Base-by-base conservation (phyloP, 257 asterid species). In the Plantago elongata region DNA sequence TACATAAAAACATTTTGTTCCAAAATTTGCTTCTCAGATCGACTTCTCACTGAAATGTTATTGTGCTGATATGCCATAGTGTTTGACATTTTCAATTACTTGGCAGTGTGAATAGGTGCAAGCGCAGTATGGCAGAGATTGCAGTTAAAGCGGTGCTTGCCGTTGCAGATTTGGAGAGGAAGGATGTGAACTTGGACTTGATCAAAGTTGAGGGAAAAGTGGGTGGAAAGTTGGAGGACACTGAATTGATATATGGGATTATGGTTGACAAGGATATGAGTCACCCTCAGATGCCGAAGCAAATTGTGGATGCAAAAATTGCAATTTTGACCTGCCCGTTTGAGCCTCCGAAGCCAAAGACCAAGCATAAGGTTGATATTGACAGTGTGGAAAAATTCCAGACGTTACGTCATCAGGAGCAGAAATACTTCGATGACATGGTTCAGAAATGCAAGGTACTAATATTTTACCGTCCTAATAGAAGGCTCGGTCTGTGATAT, bases 271-370 rank as follows among this genome's bases (percentile, higher is more conserved):
- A 92, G 72, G 98, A 92, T 63, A 89, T 86, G 98, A 89, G 97
- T 73, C 98, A 92, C 65, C 97, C 95, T 6, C 98, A 92, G 80
- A 89, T 92, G 98, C 97, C 98, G 11, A 92, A 92, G 75, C 89
- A 84, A 69, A 92, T 92, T 30, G 79, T 81, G 76, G 95, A 92
- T 78, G 97, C 95, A 5, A 83, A 84, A 34, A 88, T 91, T 72
- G 98, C 98, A 64, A 91, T 91, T 54, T 68, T 92, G 68, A 88
- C 98, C 11, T 92, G 98, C 72, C 96, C 98, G 15, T 89, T 89
- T 84, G 98, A 89, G 81, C 97, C 96, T 37, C 98, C 98, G 29
- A 92, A 92, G 77, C 98, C 98, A 52, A 92, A 92, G 84, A 92
- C 98, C 63, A 92, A 88, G 69, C 98, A 92, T 89, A 92, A 92